Evolutionary conservation across 805 yeast genomes (phyloP).

Genomic region (Candida silvicultrix): DNA sequence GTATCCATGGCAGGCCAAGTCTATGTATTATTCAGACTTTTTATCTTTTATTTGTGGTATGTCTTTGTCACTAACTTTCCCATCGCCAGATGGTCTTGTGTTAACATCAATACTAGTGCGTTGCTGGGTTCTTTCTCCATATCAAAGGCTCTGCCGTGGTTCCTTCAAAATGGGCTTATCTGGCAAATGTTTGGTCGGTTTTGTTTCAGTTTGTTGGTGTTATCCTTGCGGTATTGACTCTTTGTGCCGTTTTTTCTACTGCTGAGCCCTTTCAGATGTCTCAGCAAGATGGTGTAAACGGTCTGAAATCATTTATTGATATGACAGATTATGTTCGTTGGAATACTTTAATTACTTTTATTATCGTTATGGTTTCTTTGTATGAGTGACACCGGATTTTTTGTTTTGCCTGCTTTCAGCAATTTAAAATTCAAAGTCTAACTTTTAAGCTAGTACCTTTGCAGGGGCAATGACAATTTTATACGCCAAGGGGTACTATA

Average conservation of each 20-base stretch:
- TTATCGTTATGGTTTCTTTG: neutral
- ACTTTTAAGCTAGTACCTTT: too few relatives aligned
- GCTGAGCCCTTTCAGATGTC: too few relatives aligned
- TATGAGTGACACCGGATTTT: neutral
- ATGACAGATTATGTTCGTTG: neutral
- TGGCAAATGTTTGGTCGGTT: neutral
- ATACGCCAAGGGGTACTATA: neutral
- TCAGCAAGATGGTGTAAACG: too few relatives aligned
- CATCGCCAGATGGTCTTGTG: neutral
- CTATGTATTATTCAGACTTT: slow-evolving; percentile 7
- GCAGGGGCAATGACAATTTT: neutral
- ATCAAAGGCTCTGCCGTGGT: neutral
- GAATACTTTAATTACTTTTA: neutral
- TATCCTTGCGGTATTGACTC: neutral
- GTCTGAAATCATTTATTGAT: neutral
- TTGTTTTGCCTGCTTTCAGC: too few relatives aligned
- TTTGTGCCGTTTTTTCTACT: neutral
- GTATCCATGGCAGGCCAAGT: slow-evolving; percentile 13
- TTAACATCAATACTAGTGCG: neutral
- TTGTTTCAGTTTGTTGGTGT: neutral
- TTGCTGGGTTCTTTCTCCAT: neutral
- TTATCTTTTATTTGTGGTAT: slow-evolving; percentile 5
- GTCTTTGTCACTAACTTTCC: too few relatives aligned
- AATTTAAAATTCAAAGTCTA: too few relatives aligned
- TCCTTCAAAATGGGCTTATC: neutral